Evolutionary conservation across 2,329 filamentous ascomycete species (phyloP).

Genomic region (Falciphora oryzae): DNA sequence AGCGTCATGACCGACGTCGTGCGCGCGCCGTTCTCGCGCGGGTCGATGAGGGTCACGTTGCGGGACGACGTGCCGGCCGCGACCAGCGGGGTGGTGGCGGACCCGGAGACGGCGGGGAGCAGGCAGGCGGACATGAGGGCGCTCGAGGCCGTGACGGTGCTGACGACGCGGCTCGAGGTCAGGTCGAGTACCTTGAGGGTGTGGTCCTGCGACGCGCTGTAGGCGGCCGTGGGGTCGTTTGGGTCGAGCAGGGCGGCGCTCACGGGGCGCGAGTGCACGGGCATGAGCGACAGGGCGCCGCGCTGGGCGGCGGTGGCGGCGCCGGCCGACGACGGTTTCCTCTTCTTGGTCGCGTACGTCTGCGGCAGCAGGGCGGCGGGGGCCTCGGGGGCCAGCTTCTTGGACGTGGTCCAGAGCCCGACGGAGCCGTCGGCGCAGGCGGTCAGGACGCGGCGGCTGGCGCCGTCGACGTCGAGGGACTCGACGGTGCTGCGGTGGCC

Average conservation of each 20-base stretch:
- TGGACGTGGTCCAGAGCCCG: constrained; percentile 83
- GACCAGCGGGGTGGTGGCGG: constrained; percentile 33
- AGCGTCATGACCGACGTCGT: constrained; percentile 84
- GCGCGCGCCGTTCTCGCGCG: constrained; percentile 57
- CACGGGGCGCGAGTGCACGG: constrained; percentile 66
- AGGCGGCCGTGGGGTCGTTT: constrained; percentile 72
- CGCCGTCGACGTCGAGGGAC: constrained; percentile 63
- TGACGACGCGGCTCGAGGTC: constrained; percentile 70
- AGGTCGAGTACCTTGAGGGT: constrained; percentile 87
- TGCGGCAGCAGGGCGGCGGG: constrained; percentile 64
- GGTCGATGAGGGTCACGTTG: constrained; percentile 91
- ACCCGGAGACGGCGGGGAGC: constrained; percentile 50
- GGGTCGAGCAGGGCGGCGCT: constrained; percentile 81
- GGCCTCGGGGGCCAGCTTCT: constrained; percentile 68
- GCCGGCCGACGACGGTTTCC: constrained; percentile 57
- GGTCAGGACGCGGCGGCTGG: constrained; percentile 73
- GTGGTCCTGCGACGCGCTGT: constrained; percentile 89
- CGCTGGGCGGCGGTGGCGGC: constrained; percentile 51
- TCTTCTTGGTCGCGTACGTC: constrained; percentile 65
- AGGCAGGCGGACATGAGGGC: constrained; percentile 74
- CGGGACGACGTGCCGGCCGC: constrained; percentile 76
- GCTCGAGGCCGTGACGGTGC: constrained; percentile 77
- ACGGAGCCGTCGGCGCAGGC: constrained; percentile 78
- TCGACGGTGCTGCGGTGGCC: constrained; percentile 53
- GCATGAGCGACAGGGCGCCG: constrained; percentile 70